Evolutionary conservation across 2,329 filamentous ascomycete genomes (phyloP).

Genomic region (Diplodia intermedia): DNA sequence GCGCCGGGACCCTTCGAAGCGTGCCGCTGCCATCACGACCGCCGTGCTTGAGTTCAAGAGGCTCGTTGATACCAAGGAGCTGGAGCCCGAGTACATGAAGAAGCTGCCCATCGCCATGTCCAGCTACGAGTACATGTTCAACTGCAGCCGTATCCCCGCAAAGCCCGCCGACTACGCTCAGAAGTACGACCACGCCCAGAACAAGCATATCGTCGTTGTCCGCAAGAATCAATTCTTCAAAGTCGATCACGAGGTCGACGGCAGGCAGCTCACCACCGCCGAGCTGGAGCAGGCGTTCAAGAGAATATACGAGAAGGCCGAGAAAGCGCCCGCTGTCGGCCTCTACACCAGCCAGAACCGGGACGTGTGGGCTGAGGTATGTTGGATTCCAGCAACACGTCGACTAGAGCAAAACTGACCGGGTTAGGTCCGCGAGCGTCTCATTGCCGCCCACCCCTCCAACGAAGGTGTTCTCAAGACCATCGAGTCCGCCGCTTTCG

Average conservation of each 20-base stretch:
- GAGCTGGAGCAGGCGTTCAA: conserved; percentile 92
- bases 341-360: conserved; percentile 90
- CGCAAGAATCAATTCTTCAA: conserved; percentile 99
- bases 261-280: conserved; percentile 82
- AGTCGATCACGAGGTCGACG: conserved; percentile 79
- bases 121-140: conserved; percentile 99
- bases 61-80: conserved; percentile 78
- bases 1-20: conserved; percentile 86
- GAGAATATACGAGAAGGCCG: conserved; percentile 79
- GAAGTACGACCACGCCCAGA: conserved; percentile 75
- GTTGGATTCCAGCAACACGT: conserved; percentile 35
- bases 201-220: conserved; percentile 88
- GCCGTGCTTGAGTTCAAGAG: conserved; percentile 92
- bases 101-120: conserved; percentile 97
- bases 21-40: conserved; percentile 87
- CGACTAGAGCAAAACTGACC: conserved; percentile 19
- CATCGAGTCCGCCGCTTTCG: conserved; percentile 87
- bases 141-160: conserved; percentile 83
- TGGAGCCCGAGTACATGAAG: conserved; percentile 99
- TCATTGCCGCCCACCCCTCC: conserved; percentile 76
- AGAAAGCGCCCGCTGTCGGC: conserved; percentile 77
- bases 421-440: conserved; percentile 65
- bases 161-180: conserved; percentile 81
- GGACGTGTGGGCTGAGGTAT: conserved; percentile 84
- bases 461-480: conserved; percentile 80